Evolutionary conservation across 352 stramenopile species (phyloP).

Genomic region (Globisporangium takayamanum): DNA sequence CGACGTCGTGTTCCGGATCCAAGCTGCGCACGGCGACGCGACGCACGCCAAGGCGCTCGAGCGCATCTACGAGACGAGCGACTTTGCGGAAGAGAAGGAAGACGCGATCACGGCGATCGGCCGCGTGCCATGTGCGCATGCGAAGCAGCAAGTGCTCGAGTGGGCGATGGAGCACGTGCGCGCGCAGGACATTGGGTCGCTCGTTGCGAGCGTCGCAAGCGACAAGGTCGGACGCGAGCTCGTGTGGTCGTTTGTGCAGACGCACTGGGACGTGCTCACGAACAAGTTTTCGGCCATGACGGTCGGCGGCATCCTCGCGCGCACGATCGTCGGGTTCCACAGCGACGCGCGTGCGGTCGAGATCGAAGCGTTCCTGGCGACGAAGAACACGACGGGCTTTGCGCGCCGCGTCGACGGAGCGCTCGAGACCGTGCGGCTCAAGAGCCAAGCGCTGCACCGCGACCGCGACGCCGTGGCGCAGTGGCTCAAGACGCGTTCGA

Average conservation of each 20-base stretch:
- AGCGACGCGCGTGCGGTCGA: constrained; percentile 39
- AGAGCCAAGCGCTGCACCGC: constrained; percentile 37
- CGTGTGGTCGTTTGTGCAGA: constrained; percentile 62
- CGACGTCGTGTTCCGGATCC: constrained; percentile 47
- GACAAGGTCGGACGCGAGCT: constrained; percentile 39
- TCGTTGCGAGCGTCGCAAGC: constrained; percentile 49
- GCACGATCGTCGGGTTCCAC: constrained; percentile 37
- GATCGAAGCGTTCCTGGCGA: constrained; percentile 46
- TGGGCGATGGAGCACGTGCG: constrained; percentile 65
- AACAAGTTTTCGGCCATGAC: constrained; percentile 57
- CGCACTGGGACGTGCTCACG: constrained; percentile 49
- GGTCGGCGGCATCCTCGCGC: constrained; percentile 36
- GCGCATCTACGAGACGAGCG: constrained; percentile 50
- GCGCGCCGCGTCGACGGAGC: constrained; percentile 45
- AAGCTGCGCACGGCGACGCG: constrained; percentile 29
- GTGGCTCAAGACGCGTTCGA: constrained; percentile 35
- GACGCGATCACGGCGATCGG: constrained; percentile 58
- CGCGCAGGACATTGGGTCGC: constrained; percentile 50
- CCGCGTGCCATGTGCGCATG: constrained; percentile 24
- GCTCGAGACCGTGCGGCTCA: constrained; percentile 54
- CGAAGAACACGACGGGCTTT: constrained; percentile 52
- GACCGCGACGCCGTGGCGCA: constrained; percentile 46
- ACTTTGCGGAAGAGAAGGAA: constrained; percentile 60
- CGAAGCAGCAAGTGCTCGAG: constrained; percentile 64
- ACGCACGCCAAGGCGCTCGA: constrained; percentile 49